Evolutionary conservation across 1,139 yeast genomes (phyloP).

Genomic region (Yamadazyma spencermartinsiae): DNA sequence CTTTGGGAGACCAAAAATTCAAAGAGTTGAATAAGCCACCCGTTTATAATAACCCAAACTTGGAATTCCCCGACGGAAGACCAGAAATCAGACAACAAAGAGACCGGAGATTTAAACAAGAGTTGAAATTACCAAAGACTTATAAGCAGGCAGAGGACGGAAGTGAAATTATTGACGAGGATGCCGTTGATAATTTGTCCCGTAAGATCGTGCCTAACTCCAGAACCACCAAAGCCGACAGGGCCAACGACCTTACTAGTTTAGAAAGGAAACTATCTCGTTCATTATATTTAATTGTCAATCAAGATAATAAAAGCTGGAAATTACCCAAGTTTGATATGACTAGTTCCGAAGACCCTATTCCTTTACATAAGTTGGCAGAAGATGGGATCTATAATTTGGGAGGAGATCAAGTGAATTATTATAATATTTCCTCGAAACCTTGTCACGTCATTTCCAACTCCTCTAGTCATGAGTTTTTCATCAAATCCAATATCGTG

Average conservation of each 20-base stretch:
- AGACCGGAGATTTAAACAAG: constrained; percentile 84
- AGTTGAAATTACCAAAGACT: constrained; percentile 65
- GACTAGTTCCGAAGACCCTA: constrained; percentile 22
- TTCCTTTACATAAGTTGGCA: constrained; percentile 71
- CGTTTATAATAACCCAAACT: constrained; percentile 66
- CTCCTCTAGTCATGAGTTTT: constrained; percentile 50
- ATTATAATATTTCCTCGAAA: constrained; percentile 85
- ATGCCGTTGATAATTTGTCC: constrained; percentile 51
- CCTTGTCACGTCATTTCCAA: constrained; percentile 69
- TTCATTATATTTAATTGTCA: constrained; percentile 73
- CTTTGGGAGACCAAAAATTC: constrained; percentile 83
- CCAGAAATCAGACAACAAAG: constrained; percentile 88
- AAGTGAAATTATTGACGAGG: constrained; percentile 39
- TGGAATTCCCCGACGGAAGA: constrained; percentile 76
- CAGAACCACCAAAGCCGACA: constrained; percentile 77
- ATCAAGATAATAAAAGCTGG: constrained; percentile 58
- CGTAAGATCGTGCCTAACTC: constrained; percentile 72
- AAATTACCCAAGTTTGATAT: constrained; percentile 66
- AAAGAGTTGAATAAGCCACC: constrained; percentile 77
- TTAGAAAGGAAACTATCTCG: constrained; percentile 79
- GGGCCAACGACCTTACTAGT: constrained; percentile 56
- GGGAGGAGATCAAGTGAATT: constrained; percentile 78
- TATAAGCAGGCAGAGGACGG: constrained; percentile 43
- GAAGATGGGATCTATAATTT: constrained; percentile 67
- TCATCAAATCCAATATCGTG: constrained; percentile 84